Base-by-base conservation (phyloP, 805 yeast species). In the Yarrowia divulgata region DNA sequence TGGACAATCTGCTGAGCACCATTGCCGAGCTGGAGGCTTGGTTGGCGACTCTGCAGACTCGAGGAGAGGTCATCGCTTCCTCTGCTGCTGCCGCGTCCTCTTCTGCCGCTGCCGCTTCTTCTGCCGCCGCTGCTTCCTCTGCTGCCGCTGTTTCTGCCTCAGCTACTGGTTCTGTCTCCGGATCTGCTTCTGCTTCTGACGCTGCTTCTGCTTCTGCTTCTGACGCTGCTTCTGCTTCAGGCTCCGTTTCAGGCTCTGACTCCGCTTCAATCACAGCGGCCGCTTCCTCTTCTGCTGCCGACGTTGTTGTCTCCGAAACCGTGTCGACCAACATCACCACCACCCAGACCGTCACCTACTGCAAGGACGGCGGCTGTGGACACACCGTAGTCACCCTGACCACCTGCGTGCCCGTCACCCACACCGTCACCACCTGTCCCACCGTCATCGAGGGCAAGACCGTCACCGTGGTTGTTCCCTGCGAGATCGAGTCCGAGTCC, bases 371-470 rank as follows among this genome's bases (percentile, higher is more conserved):
- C 46, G 23, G n/a, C 10, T 46, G 52, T 14, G 18, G n/a, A n/a
- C 23, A 46, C 10, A 46, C 34, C n/a, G 34, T 29, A 1, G 52
- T 46, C 18, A 23, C 29, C 10, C 7, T 46, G 9, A 46, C 52
- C 34, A 46, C 52, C 10, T 23, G 32, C 8, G 52, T 46, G 4
- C 52, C 52, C 34, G 34, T 46, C 35, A 23, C 16, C n/a, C 37
- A 29, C 37, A 49, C 55, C 55, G 39, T 49, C 37, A 49, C 55
- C 55, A 49, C 55, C 37, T 32, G 39, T 7, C 39, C 55, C 19
- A 49, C 55, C 9, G 19, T 32, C 37, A 29, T 49, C n/a, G 35
- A 34, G 7, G 19, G 39, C 23, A 32, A 49, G 39, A 49, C 37
- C n/a, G 8, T 32, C 39, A 32, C 55, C 14, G 55, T 49, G 1